Percentiles rank a stretch among this genome's conserved stretches.
phyloP scores from a whole-genome alignment of 305 asterid species.

The Fraxinus greggii region DNA sequence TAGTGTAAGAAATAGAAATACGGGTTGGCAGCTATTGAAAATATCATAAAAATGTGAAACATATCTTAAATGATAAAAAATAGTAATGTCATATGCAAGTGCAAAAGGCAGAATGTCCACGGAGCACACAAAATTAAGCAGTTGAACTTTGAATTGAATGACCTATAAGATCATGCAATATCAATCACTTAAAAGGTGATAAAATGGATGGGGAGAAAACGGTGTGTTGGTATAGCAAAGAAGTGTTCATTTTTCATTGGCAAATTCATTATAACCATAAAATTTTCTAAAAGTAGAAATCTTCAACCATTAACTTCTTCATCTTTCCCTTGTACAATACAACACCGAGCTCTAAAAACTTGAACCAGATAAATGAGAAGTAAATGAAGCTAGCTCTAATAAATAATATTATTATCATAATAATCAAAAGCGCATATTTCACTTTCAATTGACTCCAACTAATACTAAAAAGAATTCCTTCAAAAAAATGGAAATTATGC shows the following conservation, averaged over 20 bases:
- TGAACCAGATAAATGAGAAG: background rate
- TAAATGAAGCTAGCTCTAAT: background rate
- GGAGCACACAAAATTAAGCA: background rate
- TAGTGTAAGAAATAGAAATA: background rate
- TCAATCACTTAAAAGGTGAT: background rate
- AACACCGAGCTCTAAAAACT: background rate
- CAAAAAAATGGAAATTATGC: background rate
- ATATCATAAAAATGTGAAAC: background rate
- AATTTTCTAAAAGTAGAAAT: background rate
- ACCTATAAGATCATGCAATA: background rate
- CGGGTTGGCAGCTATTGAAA: constrained; percentile 9
- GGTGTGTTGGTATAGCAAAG: background rate
- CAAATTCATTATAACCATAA: background rate
- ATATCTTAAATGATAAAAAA: background rate
- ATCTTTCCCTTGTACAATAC: background rate
- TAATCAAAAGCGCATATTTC: no score
- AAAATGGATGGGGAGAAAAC: constrained; percentile 2
- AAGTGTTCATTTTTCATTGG: background rate
- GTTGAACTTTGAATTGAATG: background rate
- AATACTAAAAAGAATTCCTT: background rate
- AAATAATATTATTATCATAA: background rate
- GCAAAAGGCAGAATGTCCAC: background rate
- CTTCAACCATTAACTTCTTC: background rate
- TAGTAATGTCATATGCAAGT: background rate
- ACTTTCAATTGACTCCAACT: background rate